Conservation (phyloP, 1,284 basidiomycete genomes). For the Rhodotorula sp. region DNA sequence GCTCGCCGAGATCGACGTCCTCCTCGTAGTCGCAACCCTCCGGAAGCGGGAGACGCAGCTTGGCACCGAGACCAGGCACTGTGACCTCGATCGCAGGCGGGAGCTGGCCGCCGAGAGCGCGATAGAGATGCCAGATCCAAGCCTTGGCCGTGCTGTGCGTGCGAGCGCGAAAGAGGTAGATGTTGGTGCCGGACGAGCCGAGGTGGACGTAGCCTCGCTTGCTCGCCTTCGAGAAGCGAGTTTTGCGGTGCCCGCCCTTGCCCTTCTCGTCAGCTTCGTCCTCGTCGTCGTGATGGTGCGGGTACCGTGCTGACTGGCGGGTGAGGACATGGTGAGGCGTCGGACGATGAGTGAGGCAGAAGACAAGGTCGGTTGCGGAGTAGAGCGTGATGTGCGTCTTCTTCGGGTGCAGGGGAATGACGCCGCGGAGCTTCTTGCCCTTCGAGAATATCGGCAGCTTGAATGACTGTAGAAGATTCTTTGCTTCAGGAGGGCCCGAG, state of each 20-base stretch:
- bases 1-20: conserved; percentile 7
- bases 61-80: conserved; percentile 32
- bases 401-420: conserved; percentile 30
- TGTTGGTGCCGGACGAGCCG: conserved; percentile 37
- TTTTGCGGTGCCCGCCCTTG: conserved; percentile 2
- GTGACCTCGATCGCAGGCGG: conserved; percentile 33
- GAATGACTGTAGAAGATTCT: conserved; percentile 6
- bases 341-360: conserved; percentile 38
- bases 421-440: conserved; percentile 36
- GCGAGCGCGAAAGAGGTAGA: conserved; percentile 40
- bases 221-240: conserved; percentile 19
- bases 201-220: conserved; percentile 35
- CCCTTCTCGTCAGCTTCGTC: background rate
- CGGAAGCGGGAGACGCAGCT: conserved; percentile 34
- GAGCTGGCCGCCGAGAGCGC: conserved; percentile 31
- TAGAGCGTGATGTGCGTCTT: conserved; percentile 41
- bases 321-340: background rate
- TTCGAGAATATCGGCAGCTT: conserved; percentile 20
- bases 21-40: conserved; percentile 7
- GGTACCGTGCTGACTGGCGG: background rate
- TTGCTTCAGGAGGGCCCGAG: background rate
- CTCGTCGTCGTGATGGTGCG: background rate
- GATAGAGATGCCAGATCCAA: conserved; percentile 40
- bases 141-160: conserved; percentile 33
- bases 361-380: conserved; percentile 41